phyloP scores from a whole-genome alignment of 352 stramenopile species.

The Elongisporangium anandrum region DNA sequence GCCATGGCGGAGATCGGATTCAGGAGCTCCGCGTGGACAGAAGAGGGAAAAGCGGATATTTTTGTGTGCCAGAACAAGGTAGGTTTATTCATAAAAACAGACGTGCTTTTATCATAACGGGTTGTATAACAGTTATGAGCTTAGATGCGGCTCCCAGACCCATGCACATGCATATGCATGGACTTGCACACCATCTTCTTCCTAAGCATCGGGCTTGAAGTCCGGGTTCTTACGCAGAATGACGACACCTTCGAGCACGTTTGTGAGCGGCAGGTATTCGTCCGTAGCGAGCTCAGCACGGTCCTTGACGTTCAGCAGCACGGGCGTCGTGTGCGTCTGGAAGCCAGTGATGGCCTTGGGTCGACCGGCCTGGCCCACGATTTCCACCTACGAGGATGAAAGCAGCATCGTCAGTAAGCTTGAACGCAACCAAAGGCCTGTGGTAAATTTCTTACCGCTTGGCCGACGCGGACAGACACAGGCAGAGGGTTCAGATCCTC shows the following conservation, averaged over 20 bases:
- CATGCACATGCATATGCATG: too few relatives aligned
- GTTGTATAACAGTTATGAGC: constrained; percentile 1
- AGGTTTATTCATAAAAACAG: not conserved
- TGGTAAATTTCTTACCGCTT: constrained; percentile 80
- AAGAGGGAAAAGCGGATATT: not conserved
- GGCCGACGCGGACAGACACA: constrained; percentile 97
- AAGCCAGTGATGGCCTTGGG: constrained; percentile 99
- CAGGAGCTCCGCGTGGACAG: not conserved
- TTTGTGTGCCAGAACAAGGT: not conserved
- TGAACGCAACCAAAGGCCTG: not conserved
- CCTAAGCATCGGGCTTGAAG: constrained; percentile 77
- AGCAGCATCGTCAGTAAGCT: constrained; percentile 2
- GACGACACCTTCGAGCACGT: constrained; percentile 97
- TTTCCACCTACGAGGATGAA: constrained; percentile 88
- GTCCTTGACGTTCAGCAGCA: constrained; percentile 97
- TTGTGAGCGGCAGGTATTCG: constrained; percentile 95
- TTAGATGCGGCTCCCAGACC: not conserved
- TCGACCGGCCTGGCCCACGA: constrained; percentile 97
- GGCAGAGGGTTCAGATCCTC: constrained; percentile 95
- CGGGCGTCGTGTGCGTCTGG: constrained; percentile 99
- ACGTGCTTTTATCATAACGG: not conserved
- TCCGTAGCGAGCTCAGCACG: constrained; percentile 97
- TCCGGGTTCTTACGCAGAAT: constrained; percentile 98
- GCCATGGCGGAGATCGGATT: not conserved
- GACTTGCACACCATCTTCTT: too few relatives aligned